phyloP scores from a whole-genome alignment of 768 basidiomycete species.

The Lentinula edodes region DNA sequence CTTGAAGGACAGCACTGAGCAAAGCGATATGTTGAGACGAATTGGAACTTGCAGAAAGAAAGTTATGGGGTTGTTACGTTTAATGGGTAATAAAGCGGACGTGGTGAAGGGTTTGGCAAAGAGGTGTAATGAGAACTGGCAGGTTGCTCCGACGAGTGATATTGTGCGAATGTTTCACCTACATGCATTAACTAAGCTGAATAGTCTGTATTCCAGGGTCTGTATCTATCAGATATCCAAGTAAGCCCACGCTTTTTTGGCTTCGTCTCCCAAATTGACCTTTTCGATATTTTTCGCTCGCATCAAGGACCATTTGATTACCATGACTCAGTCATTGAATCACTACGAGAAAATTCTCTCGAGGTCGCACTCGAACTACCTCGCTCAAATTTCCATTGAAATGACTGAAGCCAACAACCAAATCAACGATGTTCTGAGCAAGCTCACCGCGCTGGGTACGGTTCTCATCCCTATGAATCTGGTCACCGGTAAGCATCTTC shows the following conservation, averaged over 20 bases:
- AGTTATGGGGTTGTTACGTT: conserved; percentile 92
- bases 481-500: conserved; percentile 64
- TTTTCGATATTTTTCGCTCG: neutral
- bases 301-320: conserved; percentile 87
- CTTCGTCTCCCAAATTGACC: neutral
- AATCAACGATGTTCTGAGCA: conserved; percentile 97
- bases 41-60: conserved; percentile 99
- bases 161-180: conserved; percentile 51
- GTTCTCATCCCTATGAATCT: conserved; percentile 97
- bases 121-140: conserved; percentile 98
- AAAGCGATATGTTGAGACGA: conserved; percentile 95
- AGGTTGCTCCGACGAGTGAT: conserved; percentile 95
- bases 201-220: conserved; percentile 47
- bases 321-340: conserved; percentile 99
- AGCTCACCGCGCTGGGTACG: conserved; percentile 95
- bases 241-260: conserved; percentile 22
- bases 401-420: conserved; percentile 99
- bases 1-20: conserved; percentile 82
- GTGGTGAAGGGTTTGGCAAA: conserved; percentile 99
- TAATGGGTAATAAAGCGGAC: conserved; percentile 99
- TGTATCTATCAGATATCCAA: conserved; percentile 95
- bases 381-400: conserved; percentile 99
- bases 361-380: conserved; percentile 97
- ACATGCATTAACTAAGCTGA: neutral
- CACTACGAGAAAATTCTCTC: conserved; percentile 99